Evolutionary conservation across 305 asterid genomes (phyloP).

Genomic region (Solanum aculeatissimum): DNA sequence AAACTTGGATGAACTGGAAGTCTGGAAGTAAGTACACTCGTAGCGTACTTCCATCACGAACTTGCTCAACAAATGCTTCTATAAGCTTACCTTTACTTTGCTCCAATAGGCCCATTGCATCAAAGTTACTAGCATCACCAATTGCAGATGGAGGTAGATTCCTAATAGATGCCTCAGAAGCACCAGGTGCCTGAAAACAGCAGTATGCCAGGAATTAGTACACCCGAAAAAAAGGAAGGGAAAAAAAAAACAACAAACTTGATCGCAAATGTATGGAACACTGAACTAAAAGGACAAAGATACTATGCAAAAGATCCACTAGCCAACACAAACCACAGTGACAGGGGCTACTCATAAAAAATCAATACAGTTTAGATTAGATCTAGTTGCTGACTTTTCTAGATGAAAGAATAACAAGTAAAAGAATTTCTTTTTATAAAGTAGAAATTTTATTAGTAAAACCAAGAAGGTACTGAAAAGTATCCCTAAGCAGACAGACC

Average conservation of each 20-base stretch:
- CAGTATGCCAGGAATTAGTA: conserved; percentile 1
- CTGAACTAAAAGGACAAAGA: neutral
- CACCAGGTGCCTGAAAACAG: conserved; percentile 66
- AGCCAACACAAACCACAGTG: neutral
- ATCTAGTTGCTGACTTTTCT: neutral
- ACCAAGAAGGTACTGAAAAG: neutral
- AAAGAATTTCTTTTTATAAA: neutral
- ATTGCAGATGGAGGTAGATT: conserved; percentile 66
- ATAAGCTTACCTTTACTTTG: conserved; percentile 74
- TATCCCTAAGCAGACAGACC: neutral
- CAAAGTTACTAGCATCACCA: conserved; percentile 62
- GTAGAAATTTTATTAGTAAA: neutral
- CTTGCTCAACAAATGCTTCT: conserved; percentile 94
- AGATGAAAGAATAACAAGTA: neutral
- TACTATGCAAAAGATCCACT: neutral
- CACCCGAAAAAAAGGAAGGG: neutral
- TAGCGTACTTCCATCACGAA: conserved; percentile 93
- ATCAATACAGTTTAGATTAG: neutral
- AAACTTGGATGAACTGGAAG: conserved; percentile 83
- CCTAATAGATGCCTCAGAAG: conserved; percentile 43
- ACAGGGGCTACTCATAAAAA: neutral
- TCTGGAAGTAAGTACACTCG: conserved; percentile 94
- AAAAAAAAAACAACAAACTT: neutral
- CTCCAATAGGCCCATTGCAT: conserved; percentile 68
- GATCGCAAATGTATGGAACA: neutral